Evolutionary conservation across 129 eudicot species (phyloP).

Genomic region (Helianthus tuberosus): DNA sequence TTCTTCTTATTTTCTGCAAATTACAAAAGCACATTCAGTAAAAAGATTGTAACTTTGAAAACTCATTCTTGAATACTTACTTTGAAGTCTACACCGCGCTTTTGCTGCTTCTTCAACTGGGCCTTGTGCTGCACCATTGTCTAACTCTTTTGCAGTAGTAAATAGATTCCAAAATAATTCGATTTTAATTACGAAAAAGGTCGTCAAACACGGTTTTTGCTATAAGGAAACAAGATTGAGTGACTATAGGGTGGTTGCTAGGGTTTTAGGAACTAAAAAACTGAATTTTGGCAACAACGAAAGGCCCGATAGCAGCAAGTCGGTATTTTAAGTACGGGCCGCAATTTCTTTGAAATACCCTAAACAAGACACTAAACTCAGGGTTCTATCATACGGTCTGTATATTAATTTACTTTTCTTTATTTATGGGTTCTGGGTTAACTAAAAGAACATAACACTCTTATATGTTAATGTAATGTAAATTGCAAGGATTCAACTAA

Average conservation of each 20-base stretch:
- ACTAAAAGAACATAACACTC: no score
- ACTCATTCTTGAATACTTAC: slow-evolving; percentile 29
- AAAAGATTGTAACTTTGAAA: background rate
- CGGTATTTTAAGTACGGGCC: background rate
- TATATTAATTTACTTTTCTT: no score
- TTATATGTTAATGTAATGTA: no score
- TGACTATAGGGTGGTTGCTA: background rate
- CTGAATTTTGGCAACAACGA: background rate
- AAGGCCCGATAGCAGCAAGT: background rate
- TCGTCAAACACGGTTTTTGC: background rate
- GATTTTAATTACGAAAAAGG: background rate
- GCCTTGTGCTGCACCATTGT: slow-evolving; percentile 71
- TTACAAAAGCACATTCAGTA: background rate
- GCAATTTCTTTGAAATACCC: background rate
- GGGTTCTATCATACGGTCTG: no score
- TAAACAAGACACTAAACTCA: no score
- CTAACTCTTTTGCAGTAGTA: background rate
- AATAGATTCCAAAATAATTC: background rate
- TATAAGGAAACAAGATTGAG: background rate
- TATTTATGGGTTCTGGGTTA: no score
- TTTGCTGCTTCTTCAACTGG: slow-evolving; percentile 64
- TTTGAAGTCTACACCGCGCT: slow-evolving; percentile 83
- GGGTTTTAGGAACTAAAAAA: slow-evolving; percentile 2
- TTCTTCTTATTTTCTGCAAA: slow-evolving; percentile 84
- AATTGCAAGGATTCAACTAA: no score